phyloP scores from a whole-genome alignment of 108 stramenopile species.

The Nitzschia putrida region DNA sequence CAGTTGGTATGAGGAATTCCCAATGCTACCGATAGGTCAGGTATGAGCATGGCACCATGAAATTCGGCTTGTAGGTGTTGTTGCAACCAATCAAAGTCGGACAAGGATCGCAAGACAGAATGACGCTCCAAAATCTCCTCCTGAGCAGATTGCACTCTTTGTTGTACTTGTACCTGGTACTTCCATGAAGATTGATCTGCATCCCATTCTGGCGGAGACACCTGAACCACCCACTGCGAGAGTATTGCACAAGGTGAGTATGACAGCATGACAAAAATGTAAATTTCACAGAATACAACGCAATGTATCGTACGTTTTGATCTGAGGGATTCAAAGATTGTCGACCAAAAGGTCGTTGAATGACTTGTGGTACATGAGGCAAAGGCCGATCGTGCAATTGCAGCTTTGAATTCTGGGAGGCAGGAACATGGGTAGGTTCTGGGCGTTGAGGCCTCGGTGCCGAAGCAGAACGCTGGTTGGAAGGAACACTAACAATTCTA shows the following conservation, averaged over 20 bases:
- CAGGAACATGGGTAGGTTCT: too few species aligned
- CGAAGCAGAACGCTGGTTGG: background rate
- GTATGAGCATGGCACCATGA: slow-evolving; percentile 68
- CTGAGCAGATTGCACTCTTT: slow-evolving; percentile 15
- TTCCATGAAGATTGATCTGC: slow-evolving; percentile 46
- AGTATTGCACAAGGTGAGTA: background rate
- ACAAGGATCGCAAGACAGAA: slow-evolving; percentile 56
- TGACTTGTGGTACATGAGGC: background rate
- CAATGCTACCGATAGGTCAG: slow-evolving; percentile 57
- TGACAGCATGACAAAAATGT: background rate
- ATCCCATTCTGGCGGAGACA: slow-evolving; percentile 52
- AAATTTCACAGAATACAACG: background rate
- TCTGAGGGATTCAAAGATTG: slow-evolving; percentile 1
- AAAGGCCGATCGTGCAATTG: background rate
- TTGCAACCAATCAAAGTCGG: slow-evolving; percentile 83
- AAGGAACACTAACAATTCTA: background rate
- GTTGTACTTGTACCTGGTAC: slow-evolving; percentile 40
- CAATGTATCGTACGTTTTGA: slow-evolving; percentile 13
- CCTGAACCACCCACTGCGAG: slow-evolving; percentile 50
- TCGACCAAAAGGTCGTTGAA: slow-evolving; percentile 25
- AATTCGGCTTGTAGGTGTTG: slow-evolving; percentile 66
- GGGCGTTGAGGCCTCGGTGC: too few species aligned
- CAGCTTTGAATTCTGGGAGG: background rate
- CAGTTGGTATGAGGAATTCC: slow-evolving; percentile 37
- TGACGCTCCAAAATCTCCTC: slow-evolving; percentile 19